A percentile compares a stretch with the other conserved stretches of the same genome.
phyloP scores from a whole-genome alignment of 2,329 filamentous ascomycete species.

The Colletotrichum cordylinicola region DNA sequence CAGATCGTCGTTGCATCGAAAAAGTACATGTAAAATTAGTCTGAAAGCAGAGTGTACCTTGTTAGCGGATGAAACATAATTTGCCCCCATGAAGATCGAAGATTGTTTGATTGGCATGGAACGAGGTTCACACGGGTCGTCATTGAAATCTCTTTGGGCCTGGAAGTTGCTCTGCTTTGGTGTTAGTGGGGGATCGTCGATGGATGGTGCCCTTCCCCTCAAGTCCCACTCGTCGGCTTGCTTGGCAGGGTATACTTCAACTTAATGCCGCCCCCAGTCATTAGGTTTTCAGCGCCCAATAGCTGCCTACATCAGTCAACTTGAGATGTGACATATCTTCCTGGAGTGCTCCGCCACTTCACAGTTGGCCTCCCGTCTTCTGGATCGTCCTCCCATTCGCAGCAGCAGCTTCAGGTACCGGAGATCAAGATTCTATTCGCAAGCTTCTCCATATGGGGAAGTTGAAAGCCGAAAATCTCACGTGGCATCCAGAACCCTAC shows the following conservation, averaged over 20 bases:
- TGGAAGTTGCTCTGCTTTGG: neutral
- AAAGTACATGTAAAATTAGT: neutral
- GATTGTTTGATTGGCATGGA: neutral
- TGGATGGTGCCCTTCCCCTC: neutral
- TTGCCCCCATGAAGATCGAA: neutral
- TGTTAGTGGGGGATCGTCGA: neutral
- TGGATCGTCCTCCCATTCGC: neutral
- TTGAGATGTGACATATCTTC: neutral
- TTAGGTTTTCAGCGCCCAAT: neutral
- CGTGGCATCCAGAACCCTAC: neutral
- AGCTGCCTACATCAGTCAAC: neutral
- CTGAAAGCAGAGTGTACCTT: neutral
- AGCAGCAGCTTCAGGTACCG: neutral
- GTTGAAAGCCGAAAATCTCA: neutral
- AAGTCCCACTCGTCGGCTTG: neutral
- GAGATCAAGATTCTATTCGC: neutral
- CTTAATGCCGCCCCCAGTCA: neutral
- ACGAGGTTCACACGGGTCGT: neutral
- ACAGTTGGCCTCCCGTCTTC: neutral
- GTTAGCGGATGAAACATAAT: neutral
- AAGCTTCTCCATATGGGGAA: neutral
- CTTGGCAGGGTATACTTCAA: neutral
- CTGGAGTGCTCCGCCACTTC: neutral
- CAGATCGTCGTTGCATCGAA: neutral
- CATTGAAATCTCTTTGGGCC: neutral